Conservation (phyloP, 441 rosid genomes). For the Isatis lusitanica region DNA sequence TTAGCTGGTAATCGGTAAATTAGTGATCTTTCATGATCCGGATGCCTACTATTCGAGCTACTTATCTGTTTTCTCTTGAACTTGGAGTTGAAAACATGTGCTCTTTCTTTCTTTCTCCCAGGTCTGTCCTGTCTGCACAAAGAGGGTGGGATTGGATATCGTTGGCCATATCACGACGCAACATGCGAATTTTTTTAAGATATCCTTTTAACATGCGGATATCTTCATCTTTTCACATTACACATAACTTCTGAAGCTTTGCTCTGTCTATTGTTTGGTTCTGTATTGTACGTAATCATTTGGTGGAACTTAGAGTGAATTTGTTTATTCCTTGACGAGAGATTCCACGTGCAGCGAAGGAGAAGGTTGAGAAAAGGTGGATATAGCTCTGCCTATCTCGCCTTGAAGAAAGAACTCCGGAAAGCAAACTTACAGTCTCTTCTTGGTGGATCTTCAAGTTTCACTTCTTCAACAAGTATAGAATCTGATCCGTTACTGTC, state of each 20-base stretch:
- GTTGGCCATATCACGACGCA: conserved; percentile 76
- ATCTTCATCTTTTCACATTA: background rate
- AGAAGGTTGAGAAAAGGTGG: conserved; percentile 74
- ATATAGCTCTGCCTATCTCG: conserved; percentile 53
- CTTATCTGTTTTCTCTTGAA: background rate
- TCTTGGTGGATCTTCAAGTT: conserved; percentile 58
- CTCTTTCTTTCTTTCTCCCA: conserved; percentile 37
- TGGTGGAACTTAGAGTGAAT: background rate
- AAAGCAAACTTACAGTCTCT: conserved; percentile 74
- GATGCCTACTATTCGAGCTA: conserved; percentile 8
- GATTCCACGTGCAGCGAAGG: conserved; percentile 66
- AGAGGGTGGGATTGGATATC: conserved; percentile 70
- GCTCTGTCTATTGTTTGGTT: background rate
- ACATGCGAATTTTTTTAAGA: conserved; percentile 71
- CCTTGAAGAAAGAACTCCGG: conserved; percentile 69
- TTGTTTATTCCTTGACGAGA: conserved; percentile 57
- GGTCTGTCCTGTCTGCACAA: conserved; percentile 82
- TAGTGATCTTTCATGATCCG: conserved; percentile 31
- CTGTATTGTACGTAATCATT: background rate
- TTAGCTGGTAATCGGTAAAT: conserved; percentile 17
- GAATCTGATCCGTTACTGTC: conserved; percentile 80
- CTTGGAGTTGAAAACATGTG: background rate
- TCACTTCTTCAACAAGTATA: conserved; percentile 53
- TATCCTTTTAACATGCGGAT: conserved; percentile 51
- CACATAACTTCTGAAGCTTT: background rate